Evolutionary conservation across 257 asterid species (phyloP).

Genomic region (Capsicum baccatum): DNA sequence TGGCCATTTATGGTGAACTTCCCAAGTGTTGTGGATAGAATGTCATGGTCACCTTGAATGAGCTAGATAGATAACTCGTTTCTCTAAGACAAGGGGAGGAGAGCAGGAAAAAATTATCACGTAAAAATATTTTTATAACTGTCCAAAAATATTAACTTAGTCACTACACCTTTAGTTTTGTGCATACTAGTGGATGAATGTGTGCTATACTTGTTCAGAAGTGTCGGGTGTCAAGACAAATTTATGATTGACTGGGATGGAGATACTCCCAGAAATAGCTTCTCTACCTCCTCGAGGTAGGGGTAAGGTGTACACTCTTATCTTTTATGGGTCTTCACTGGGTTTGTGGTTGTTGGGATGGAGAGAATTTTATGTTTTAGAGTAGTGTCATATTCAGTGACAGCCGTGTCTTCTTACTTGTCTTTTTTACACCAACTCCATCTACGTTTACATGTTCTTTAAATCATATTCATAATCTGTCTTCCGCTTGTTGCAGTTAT

Average conservation of each 20-base stretch:
- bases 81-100: background rate
- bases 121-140: background rate
- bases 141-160: background rate
- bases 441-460: background rate
- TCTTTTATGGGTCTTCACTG: too few relatives aligned
- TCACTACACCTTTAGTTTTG: background rate
- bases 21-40: background rate
- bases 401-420: background rate
- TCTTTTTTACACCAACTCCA: background rate
- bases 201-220: background rate
- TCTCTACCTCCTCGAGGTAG: too few relatives aligned
- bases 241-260: background rate
- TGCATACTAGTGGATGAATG: conserved; percentile 23
- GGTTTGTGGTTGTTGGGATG: background rate
- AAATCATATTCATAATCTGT: background rate
- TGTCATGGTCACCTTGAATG: background rate
- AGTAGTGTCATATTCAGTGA: conserved; percentile 4
- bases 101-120: background rate
- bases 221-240: background rate
- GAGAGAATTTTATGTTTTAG: background rate
- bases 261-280: too few relatives aligned
- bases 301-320: too few relatives aligned
- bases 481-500: conserved; percentile 44
- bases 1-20: background rate
- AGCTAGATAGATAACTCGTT: background rate